Base-by-base conservation (phyloP, 192 early-diverging fungal species). In the Linnemannia zychae region DNA sequence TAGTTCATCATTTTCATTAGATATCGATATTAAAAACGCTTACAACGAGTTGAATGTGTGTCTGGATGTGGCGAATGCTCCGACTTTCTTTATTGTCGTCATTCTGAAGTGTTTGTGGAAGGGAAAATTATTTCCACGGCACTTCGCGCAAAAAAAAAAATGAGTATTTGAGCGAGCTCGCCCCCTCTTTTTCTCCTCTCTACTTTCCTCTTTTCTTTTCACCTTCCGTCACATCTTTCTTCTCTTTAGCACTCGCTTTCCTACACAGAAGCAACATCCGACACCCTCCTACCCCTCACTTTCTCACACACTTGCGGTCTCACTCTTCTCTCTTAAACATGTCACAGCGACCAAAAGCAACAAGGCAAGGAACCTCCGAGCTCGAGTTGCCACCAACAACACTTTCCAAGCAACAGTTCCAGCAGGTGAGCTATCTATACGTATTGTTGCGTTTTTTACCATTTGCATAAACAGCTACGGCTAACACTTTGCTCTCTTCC, bases 331-430 rank as follows among this genome's bases (percentile, higher is more conserved):
- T n/a, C 15, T 18, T 24, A 4, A 65, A 57, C 18, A 85, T 85
- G 83, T 40, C 83, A 68, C 77, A 85, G 37, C 77, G 83, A 53
- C 83, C 83, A 76, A 85, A 79, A 24, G n/a, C 74, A n/a, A n/a
- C 67, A 46, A 74, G 83, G 4, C 72, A 71, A 28, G 53, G 5
- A 52, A 85, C 83, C 40, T 76, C 83, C 67, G 83, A 85, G 60
- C 57, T 85, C 12, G 83, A 85, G 66, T 24, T 38, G 52, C 83
- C 81, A 34, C 81, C 83, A 15, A 76, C 83, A 33, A 85, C 83
- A 3, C 52, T 85, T 28, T 79, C 77, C 34, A 85, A 85, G 71
- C 69, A 76, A 34, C 83, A 85, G 74, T 85, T 85, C 33, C 83
- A 79, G 71, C 83, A 85, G 83, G 83, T n/a, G n/a, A n/a, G n/a